These are phyloP conservation scores for Solanum infundibuliforme DNA, from an alignment of 257 asterid species.

Conservation along the genomic window DNA sequence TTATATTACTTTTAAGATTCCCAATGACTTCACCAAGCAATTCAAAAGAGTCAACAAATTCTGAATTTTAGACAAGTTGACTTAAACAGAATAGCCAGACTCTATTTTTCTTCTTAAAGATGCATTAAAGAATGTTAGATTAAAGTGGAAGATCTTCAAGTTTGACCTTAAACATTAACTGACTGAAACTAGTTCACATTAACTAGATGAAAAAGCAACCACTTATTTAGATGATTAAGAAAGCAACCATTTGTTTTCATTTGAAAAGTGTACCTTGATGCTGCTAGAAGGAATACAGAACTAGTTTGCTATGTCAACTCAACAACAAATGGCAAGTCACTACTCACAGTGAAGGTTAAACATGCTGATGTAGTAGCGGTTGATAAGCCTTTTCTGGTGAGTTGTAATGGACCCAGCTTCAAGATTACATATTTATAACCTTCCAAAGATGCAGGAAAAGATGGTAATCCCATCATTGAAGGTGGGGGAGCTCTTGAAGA, in stretches of 20 bases:
- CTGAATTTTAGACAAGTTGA: neutral
- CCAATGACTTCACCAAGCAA: neutral
- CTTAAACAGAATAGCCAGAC: neutral
- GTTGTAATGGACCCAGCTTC: slow-evolving; percentile 81
- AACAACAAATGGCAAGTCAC: neutral
- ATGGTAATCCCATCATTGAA: slow-evolving; percentile 48
- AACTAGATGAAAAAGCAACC: neutral
- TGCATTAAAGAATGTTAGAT: neutral
- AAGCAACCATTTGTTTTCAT: neutral
- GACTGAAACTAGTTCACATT: neutral
- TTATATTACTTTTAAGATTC: neutral
- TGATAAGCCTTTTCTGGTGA: slow-evolving; percentile 78
- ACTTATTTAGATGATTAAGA: neutral
- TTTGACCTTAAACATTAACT: neutral
- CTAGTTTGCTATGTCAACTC: neutral
- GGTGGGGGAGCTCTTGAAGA: slow-evolving; percentile 80
- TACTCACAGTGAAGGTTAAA: slow-evolving; percentile 81
- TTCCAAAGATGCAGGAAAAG: slow-evolving; percentile 50
- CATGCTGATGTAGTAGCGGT: slow-evolving; percentile 85
- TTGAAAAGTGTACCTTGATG: neutral
- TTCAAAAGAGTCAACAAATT: neutral
- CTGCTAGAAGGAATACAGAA: neutral
- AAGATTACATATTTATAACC: slow-evolving; percentile 67
- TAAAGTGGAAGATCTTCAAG: neutral
- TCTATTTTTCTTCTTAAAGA: neutral